Evolutionary conservation across 2,329 filamentous ascomycete genomes (phyloP), one percentile per base, ranked within the genome.

Genomic region (Aulographum hederae): DNA sequence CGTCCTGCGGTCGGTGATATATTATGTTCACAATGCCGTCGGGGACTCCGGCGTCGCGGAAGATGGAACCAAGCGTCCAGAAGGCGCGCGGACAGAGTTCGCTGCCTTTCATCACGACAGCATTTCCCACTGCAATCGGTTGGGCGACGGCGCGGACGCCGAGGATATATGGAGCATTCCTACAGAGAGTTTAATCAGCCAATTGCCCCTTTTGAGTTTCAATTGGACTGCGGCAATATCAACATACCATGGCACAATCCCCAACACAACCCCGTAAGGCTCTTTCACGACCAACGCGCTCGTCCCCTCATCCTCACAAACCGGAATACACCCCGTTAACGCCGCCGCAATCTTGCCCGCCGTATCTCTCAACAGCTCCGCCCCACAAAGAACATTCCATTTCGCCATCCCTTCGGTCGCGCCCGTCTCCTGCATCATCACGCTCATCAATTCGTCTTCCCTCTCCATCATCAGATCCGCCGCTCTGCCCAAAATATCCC

Each of bases 181-280:
- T 65, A 23, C 4, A 11, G 6, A 8, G 8, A 29, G 8, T 10
- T 10, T 29, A 8, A 29, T 29, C 27, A 29, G 10, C 27, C 27
- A 10, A 16, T 12, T 31, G 8, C 29, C 19, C n/a, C n/a, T n/a
- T n/a, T n/a, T n/a, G n/a, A n/a, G n/a, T n/a, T n/a, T n/a, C 21
- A 25, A 25, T 25, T 25, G 21, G 8, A 8, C 21, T 25, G 21
- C 21, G 8, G 21, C 13, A 2, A 15, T 6, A 15, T n/a, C 8
- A 32, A 29, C 53, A 42, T 59, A 84, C 81, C 82, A 92, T 6
- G 82, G 79, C 2, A 77, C 78, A 50, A 91, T 82, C 3, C 70
- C 73, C 18, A 91, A 56, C 12, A 85, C 63, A 5, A 89, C 80
- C 2, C 82, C 82, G 42, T 70, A 82, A 0, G 82, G 80, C 52